phyloP scores from a whole-genome alignment of 1,284 basidiomycete species.

The Melanopsichium pennsylvanicum region DNA sequence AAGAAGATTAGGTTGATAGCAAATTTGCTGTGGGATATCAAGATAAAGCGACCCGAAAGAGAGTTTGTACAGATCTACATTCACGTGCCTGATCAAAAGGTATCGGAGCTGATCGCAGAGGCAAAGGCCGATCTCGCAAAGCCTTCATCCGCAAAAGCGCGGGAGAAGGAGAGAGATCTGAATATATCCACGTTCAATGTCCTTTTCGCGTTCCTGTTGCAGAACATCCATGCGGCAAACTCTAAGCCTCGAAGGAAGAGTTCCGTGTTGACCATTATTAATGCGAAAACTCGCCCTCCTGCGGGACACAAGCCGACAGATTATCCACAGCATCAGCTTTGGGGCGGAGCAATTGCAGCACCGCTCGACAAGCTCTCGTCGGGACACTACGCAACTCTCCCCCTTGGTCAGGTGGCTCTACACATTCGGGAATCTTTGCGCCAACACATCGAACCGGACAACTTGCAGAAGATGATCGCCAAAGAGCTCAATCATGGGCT shows the following conservation, averaged over 20 bases:
- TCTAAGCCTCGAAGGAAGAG: neutral
- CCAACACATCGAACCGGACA: conserved; percentile 7
- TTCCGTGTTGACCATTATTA: conserved; percentile 15
- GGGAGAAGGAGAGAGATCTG: conserved; percentile 4
- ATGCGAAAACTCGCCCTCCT: conserved; percentile 18
- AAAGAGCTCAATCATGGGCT: neutral
- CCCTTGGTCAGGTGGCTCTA: conserved; percentile 16
- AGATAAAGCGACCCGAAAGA: conserved; percentile 18
- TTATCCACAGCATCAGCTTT: conserved; percentile 16
- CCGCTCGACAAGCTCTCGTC: conserved; percentile 4
- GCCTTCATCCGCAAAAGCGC: neutral
- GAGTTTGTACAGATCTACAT: conserved; percentile 22
- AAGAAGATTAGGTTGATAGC: conserved; percentile 7
- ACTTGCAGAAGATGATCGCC: conserved; percentile 9
- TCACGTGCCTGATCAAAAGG: conserved; percentile 13
- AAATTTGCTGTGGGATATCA: conserved; percentile 22
- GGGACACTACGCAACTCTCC: conserved; percentile 3
- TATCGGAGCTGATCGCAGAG: conserved; percentile 8
- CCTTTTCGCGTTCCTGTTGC: conserved; percentile 22
- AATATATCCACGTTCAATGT: conserved; percentile 25
- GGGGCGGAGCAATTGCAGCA: conserved; percentile 22
- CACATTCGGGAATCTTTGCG: conserved; percentile 12
- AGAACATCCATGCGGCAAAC: conserved; percentile 20
- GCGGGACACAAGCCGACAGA: conserved; percentile 1
- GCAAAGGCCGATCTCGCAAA: conserved; percentile 6